Percentiles rank a stretch among this genome's conserved stretches.
Conservation (phyloP, 2,329 filamentous ascomycete species). For the Chaetomiaceae sp. region DNA sequence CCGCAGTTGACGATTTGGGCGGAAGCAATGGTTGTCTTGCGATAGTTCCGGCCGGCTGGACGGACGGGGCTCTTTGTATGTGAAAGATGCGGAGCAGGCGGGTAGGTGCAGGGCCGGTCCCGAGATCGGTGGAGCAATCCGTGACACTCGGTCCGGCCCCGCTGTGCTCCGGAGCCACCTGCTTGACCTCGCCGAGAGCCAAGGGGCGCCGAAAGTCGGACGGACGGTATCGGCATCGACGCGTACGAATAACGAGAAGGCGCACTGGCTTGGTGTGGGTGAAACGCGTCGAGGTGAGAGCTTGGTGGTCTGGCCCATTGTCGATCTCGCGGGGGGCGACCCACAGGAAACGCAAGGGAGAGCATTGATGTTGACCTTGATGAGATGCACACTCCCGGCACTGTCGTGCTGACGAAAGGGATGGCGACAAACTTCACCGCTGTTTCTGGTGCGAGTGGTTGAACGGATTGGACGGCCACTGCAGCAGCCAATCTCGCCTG, state of each 20-base stretch:
- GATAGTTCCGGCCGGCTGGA: too few species aligned
- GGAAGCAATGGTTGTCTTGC: too few species aligned
- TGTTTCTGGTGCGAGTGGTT: neutral
- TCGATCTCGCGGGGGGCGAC: neutral
- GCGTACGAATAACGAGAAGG: neutral
- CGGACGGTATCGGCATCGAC: neutral
- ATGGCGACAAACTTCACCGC: slow-evolving; percentile 11
- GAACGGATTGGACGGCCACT: neutral
- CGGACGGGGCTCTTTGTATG: neutral
- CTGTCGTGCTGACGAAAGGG: neutral
- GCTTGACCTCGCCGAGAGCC: neutral
- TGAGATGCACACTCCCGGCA: too few species aligned
- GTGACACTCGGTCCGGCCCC: slow-evolving; percentile 6
- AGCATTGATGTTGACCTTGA: neutral
- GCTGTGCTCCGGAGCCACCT: neutral
- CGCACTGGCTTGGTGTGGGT: neutral
- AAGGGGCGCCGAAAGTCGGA: neutral
- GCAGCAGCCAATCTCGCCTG: slow-evolving; percentile 9
- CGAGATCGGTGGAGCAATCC: neutral
- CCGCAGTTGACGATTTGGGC: too few species aligned
- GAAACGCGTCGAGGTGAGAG: neutral
- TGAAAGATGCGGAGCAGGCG: neutral
- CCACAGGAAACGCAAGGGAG: neutral
- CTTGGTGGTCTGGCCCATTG: neutral
- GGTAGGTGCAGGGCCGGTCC: neutral